Percentiles rank a stretch among this genome's conserved stretches.
phyloP scores from a whole-genome alignment of 768 basidiomycete genomes.

The Ramaria sp. region DNA sequence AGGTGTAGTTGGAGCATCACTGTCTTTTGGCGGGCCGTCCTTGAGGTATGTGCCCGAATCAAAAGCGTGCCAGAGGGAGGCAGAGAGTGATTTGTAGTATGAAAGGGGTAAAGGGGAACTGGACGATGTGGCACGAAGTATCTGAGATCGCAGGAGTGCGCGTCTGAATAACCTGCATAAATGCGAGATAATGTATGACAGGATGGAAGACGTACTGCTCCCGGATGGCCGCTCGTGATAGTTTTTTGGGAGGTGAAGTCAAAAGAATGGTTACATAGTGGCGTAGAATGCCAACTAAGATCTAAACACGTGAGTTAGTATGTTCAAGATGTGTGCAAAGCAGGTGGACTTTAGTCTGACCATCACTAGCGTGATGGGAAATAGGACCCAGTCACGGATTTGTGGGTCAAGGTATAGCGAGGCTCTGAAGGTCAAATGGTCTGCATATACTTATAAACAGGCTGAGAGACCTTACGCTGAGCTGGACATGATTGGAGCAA shows the following conservation, averaged over 20 bases:
- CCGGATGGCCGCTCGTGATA: slow-evolving; percentile 64
- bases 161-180: slow-evolving; percentile 33
- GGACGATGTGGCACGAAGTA: slow-evolving; percentile 71
- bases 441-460: background rate
- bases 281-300: slow-evolving; percentile 83
- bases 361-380: slow-evolving; percentile 97
- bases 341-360: slow-evolving; percentile 33
- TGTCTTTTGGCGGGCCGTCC: slow-evolving; percentile 58
- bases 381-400: slow-evolving; percentile 89
- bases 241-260: slow-evolving; percentile 74
- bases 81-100: slow-evolving; percentile 67
- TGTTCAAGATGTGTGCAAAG: background rate
- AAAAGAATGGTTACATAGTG: slow-evolving; percentile 88
- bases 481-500: slow-evolving; percentile 6
- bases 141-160: slow-evolving; percentile 70
- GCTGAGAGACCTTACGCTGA: slow-evolving; percentile 6
- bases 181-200: slow-evolving; percentile 11
- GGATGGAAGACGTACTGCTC: slow-evolving; percentile 64
- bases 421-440: slow-evolving; percentile 20
- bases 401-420: slow-evolving; percentile 84
- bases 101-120: slow-evolving; percentile 71
- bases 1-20: slow-evolving; percentile 45
- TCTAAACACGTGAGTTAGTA: slow-evolving; percentile 32
- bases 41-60: slow-evolving; percentile 76
- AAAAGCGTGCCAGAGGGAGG: slow-evolving; percentile 62